Evolutionary conservation across 352 stramenopile genomes (phyloP).

Genomic region (Blastocystis sp.): DNA sequence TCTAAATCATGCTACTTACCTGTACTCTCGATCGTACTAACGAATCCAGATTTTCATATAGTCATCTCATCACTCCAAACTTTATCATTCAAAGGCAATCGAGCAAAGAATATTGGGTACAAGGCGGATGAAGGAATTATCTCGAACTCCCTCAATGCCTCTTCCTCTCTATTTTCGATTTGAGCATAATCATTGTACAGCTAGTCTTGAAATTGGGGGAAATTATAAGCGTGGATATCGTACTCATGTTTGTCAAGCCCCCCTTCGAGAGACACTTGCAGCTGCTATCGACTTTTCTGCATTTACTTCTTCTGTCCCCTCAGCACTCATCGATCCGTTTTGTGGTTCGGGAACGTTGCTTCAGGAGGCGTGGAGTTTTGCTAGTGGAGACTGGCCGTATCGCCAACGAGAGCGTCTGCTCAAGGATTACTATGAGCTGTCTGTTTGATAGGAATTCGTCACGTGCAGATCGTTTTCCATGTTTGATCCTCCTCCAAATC

Average conservation of each 20-base stretch:
- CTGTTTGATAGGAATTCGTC: background rate
- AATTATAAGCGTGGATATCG: constrained; percentile 36
- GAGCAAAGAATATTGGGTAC: background rate
- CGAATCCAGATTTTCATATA: background rate
- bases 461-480: background rate
- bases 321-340: background rate
- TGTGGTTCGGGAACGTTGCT: constrained; percentile 5
- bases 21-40: background rate
- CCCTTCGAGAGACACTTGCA: constrained; percentile 17
- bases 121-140: background rate
- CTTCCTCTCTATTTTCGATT: constrained; percentile 22
- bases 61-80: constrained; percentile 2
- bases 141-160: background rate
- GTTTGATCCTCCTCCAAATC: background rate
- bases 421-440: background rate
- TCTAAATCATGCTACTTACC: background rate
- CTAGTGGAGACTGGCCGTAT: background rate
- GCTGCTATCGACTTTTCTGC: background rate
- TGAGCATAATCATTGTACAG: background rate
- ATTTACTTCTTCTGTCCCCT: background rate
- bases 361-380: background rate
- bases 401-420: background rate
- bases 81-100: constrained; percentile 47
- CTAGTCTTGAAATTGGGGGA: background rate
- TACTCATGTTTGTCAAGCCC: background rate